These are phyloP conservation scores for Westerdykella aurantiaca DNA, from an alignment of 2,329 filamentous ascomycete species.

Conservation along the genomic window DNA sequence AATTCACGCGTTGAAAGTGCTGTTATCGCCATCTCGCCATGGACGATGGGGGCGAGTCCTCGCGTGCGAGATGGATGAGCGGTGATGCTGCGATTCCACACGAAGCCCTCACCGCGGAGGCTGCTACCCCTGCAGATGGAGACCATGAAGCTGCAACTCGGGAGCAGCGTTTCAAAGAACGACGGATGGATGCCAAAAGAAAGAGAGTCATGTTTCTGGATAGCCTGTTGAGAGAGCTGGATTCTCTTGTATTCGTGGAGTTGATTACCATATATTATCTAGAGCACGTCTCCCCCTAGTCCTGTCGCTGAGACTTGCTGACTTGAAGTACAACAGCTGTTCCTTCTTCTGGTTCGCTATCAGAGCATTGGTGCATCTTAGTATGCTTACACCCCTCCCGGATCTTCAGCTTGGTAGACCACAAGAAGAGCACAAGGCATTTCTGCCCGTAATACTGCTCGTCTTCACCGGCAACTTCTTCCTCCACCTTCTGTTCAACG, in stretches of 20 bases:
- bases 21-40: slow-evolving; percentile 19
- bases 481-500: slow-evolving; percentile 43
- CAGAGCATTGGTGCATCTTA: slow-evolving; percentile 51
- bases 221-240: slow-evolving; percentile 52
- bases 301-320: slow-evolving; percentile 4
- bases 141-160: slow-evolving; percentile 15
- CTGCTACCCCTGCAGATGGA: slow-evolving; percentile 6
- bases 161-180: slow-evolving; percentile 18
- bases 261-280: slow-evolving; percentile 58
- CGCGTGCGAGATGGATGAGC: slow-evolving; percentile 22
- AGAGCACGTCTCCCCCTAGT: slow-evolving; percentile 45
- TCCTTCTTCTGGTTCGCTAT: slow-evolving; percentile 53
- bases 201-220: slow-evolving; percentile 43
- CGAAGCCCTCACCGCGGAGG: slow-evolving; percentile 10
- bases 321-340: slow-evolving; percentile 40
- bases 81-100: slow-evolving; percentile 11
- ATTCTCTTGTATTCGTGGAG: slow-evolving; percentile 57
- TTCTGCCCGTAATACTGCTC: slow-evolving; percentile 49
- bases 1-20: slow-evolving; percentile 8
- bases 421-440: slow-evolving; percentile 48
- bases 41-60: slow-evolving; percentile 37
- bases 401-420: slow-evolving; percentile 42
- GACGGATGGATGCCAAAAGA: slow-evolving; percentile 29
- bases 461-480: slow-evolving; percentile 53
- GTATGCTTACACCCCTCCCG: slow-evolving; percentile 55